phyloP scores from a whole-genome alignment of 768 basidiomycete genomes.

The Filobasidium floriforme region DNA sequence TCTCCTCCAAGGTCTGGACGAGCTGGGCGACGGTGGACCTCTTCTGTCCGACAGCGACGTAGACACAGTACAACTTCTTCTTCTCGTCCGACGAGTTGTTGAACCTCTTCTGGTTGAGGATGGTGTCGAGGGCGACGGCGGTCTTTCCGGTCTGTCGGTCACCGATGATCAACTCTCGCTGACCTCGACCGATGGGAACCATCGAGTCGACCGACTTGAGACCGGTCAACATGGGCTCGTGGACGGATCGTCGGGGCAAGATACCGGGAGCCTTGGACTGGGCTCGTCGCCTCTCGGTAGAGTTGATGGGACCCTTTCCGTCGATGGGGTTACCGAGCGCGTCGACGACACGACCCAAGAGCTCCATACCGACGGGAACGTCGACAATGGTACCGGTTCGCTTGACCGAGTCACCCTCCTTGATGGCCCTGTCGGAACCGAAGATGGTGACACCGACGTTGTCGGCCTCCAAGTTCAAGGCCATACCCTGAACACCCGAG shows the following conservation, averaged over 20 bases:
- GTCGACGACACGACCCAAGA: slow-evolving; percentile 98
- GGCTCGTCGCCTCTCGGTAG: slow-evolving; percentile 89
- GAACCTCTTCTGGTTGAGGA: slow-evolving; percentile 99
- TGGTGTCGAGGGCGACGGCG: slow-evolving; percentile 98
- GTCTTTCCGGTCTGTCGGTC: slow-evolving; percentile 99
- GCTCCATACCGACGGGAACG: slow-evolving; percentile 92
- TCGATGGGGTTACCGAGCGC: slow-evolving; percentile 99
- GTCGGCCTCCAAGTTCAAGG: slow-evolving; percentile 99
- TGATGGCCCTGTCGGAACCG: slow-evolving; percentile 75
- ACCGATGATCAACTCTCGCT: slow-evolving; percentile 99
- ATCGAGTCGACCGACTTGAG: slow-evolving; percentile 99
- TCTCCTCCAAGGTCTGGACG: slow-evolving; percentile 98
- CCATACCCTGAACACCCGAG: slow-evolving; percentile 99
- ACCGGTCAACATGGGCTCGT: slow-evolving; percentile 98
- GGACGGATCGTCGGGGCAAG: slow-evolving; percentile 96
- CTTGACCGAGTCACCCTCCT: slow-evolving; percentile 99
- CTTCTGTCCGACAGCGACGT: slow-evolving; percentile 98
- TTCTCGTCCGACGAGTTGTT: slow-evolving; percentile 93
- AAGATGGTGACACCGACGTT: slow-evolving; percentile 99
- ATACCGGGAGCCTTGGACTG: slow-evolving; percentile 99
- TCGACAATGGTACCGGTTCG: slow-evolving; percentile 99
- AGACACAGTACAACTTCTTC: slow-evolving; percentile 99
- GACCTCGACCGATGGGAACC: slow-evolving; percentile 99
- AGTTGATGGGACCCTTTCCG: slow-evolving; percentile 94
- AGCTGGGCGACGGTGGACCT: slow-evolving; percentile 99